Evolutionary conservation across 192 early-diverging fungal species (phyloP), one percentile per base, ranked within the genome.

Genomic region (Coemansia sp.): DNA sequence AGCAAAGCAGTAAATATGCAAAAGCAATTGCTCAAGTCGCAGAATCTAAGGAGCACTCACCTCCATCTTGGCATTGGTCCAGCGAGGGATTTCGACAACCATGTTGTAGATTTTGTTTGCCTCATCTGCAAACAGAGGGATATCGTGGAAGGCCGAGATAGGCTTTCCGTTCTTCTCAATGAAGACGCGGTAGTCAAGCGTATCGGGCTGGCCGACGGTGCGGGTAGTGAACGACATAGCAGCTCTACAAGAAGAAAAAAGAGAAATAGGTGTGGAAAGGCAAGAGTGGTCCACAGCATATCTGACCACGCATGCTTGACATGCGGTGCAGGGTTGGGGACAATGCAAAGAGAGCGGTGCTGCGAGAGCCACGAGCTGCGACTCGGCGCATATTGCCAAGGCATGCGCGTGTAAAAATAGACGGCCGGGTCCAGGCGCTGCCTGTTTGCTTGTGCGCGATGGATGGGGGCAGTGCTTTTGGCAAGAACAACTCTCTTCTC

Each of bases 41-140:
- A 20, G 56, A 58, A 58, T 58, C 35, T 43, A 25, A 31, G 84
- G 77, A 14, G 20, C 22, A 58, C 73, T 65, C 68, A 75, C 73
- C 73, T 97, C 97, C 69, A 97, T 86, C 89, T 99, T 99, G 77
- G 94, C 97, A 85, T 99, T 99, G 73, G 95, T 91, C 97, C 96
- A 99, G 66, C 96, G 88, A 57, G 97, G 97, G 56, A 98, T 94
- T 84, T 98, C 97, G 63, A 99, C 96, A 71, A 99, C 87, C 93
- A 98, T 96, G 93, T 99, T 99, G 81, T 94, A 88, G 65, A 97
- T 86, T 40, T 90, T 93, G 82, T 95, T 94, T 57, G 91, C 91
- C 59, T 87, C 88, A 76, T 97, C 94, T 65, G 94, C 96, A 73
- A 89, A 96, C 25, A 97, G 86, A 27, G 97, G 97, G 64, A 99